Conservation (phyloP, 2,329 filamentous ascomycete species). For the Penicillium concentricum region DNA sequence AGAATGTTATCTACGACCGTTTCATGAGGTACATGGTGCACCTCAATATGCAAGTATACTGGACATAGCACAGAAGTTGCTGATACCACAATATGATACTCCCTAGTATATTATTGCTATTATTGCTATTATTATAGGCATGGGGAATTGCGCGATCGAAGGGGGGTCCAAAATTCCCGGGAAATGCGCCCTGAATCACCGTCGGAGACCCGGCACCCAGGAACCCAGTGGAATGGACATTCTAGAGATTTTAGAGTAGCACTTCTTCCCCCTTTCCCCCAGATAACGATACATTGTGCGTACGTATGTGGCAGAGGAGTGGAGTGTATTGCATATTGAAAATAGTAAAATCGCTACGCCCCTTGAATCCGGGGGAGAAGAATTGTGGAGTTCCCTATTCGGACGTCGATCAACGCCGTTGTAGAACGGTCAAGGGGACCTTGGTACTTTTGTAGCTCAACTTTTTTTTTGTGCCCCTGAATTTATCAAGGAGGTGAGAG, state of each 20-base stretch:
- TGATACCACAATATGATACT: not conserved
- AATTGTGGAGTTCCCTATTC: conserved; percentile 9
- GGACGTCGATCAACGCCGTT: conserved; percentile 4
- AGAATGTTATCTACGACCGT: conserved; percentile 4
- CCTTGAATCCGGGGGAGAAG: conserved; percentile 20
- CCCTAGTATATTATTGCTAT: not conserved
- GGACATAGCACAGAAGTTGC: not conserved
- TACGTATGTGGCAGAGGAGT: not conserved
- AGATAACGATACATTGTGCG: not conserved
- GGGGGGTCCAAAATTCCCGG: not conserved
- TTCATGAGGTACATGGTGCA: not conserved
- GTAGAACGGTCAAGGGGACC: not conserved
- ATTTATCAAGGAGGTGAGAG: not conserved
- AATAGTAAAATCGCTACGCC: conserved; percentile 9
- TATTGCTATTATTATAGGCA: not conserved
- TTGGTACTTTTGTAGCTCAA: conserved; percentile 7
- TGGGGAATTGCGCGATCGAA: not conserved
- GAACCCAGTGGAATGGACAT: conserved; percentile 12
- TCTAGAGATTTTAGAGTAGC: conserved; percentile 5
- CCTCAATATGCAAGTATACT: not conserved
- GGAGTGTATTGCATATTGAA: conserved; percentile 10
- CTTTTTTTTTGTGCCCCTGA: conserved; percentile 5
- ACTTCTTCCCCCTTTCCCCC: conserved; percentile 5
- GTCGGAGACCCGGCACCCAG: conserved; percentile 12
- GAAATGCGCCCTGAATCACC: not conserved